A percentile compares a stretch with the other conserved stretches of the same genome.
Conservation (phyloP, 2,329 filamentous ascomycete genomes). For the Cercospora brassicicola region DNA sequence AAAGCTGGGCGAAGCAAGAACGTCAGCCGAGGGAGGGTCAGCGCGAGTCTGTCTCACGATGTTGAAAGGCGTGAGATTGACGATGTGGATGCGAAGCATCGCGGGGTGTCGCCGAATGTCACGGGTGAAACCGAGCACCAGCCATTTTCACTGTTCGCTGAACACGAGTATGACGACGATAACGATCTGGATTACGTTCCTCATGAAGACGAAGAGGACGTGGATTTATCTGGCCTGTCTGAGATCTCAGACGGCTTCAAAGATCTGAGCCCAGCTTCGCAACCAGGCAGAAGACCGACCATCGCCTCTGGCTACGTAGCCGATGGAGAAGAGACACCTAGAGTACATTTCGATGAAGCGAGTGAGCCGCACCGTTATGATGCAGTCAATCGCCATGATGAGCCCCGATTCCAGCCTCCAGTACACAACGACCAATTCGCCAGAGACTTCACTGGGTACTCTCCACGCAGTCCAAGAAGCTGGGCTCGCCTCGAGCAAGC, state of each 20-base stretch:
- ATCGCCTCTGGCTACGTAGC: constrained; percentile 1
- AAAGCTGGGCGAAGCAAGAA: not conserved
- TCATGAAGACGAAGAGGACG: not conserved
- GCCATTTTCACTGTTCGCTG: not conserved
- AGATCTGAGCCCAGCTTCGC: not conserved
- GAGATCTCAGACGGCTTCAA: not conserved
- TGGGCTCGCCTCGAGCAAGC: not conserved
- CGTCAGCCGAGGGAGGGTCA: not conserved
- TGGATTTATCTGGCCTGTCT: not conserved
- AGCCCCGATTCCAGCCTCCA: not conserved
- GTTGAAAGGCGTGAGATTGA: not conserved
- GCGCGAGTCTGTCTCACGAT: not conserved
- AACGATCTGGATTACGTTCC: not conserved
- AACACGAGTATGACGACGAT: not conserved
- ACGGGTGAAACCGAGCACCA: not conserved
- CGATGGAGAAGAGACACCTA: not conserved
- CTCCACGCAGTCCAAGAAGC: not conserved
- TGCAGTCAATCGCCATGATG: not conserved
- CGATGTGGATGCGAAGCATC: not conserved
- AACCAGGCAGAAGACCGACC: not conserved
- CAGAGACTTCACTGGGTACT: not conserved
- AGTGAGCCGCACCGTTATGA: not conserved
- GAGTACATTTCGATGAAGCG: constrained; percentile 2
- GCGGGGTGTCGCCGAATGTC: not conserved
- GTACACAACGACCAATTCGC: not conserved